Conservation (phyloP, 202 grass and related monocot species). For the Eragrostis tef region DNA sequence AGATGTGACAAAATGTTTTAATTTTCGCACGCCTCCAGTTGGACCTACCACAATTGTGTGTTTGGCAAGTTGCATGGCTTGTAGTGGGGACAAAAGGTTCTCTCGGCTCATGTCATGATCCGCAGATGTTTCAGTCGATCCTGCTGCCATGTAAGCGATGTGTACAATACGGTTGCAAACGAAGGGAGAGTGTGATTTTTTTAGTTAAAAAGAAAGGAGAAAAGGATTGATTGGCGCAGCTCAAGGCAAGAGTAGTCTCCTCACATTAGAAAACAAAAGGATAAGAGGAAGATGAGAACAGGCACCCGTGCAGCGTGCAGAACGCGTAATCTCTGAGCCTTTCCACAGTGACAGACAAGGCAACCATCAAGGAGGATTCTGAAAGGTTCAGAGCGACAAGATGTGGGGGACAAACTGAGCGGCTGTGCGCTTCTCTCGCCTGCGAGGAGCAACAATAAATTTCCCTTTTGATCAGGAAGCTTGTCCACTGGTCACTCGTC, state of each 20-base stretch:
- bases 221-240: too few relatives aligned
- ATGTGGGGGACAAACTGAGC: background rate
- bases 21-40: background rate
- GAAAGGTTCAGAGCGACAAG: background rate
- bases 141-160: too few relatives aligned
- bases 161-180: too few relatives aligned
- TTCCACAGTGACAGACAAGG: constrained; percentile 14
- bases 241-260: too few relatives aligned
- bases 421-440: background rate
- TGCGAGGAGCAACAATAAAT: constrained; percentile 13
- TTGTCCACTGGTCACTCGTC: constrained; percentile 24
- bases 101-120: background rate
- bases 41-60: background rate
- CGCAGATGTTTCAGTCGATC: too few relatives aligned
- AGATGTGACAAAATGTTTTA: constrained; percentile 4
- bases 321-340: background rate
- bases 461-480: background rate
- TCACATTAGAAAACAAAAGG: constrained; percentile 25
- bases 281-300: constrained; percentile 11
- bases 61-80: constrained; percentile 15
- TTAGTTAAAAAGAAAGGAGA: too few relatives aligned
- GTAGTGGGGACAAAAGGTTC: constrained; percentile 6
- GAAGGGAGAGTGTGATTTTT: too few relatives aligned
- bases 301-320: background rate
- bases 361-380: background rate